Evolutionary conservation across 2,329 filamentous ascomycete species (phyloP).

Genomic region (Sporothrix variecibatus): DNA sequence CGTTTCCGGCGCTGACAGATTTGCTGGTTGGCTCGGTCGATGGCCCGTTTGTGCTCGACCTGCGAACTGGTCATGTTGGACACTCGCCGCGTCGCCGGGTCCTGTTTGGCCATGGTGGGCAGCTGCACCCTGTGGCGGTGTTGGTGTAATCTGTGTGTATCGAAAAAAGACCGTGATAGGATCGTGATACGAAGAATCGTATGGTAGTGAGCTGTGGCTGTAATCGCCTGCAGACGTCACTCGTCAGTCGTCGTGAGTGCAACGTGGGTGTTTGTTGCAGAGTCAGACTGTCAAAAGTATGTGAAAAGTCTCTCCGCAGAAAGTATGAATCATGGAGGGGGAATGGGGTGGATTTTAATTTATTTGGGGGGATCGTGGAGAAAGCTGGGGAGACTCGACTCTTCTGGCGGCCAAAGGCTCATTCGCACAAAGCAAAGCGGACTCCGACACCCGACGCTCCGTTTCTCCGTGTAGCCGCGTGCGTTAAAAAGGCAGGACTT

Average conservation of each 20-base stretch:
- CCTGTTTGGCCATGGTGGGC: slow-evolving; percentile 21
- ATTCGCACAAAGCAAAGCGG: not conserved
- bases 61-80: slow-evolving; percentile 33
- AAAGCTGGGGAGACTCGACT: not conserved
- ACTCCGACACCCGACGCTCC: not conserved
- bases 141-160: no score
- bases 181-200: no score
- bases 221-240: no score
- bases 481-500: not conserved
- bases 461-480: not conserved
- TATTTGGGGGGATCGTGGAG: not conserved
- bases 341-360: not conserved
- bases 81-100: slow-evolving; percentile 23
- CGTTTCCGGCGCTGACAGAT: slow-evolving; percentile 33
- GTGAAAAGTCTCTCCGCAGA: not conserved
- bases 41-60: slow-evolving; percentile 34
- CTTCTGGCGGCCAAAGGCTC: not conserved
- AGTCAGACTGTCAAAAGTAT: no score
- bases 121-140: no score
- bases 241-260: not conserved
- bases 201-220: no score
- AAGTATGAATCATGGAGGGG: slow-evolving; percentile 1
- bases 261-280: not conserved
- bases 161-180: no score
- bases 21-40: slow-evolving; percentile 35